phyloP scores from a whole-genome alignment of 169 alveolate species.

The Babesia bovis region DNA sequence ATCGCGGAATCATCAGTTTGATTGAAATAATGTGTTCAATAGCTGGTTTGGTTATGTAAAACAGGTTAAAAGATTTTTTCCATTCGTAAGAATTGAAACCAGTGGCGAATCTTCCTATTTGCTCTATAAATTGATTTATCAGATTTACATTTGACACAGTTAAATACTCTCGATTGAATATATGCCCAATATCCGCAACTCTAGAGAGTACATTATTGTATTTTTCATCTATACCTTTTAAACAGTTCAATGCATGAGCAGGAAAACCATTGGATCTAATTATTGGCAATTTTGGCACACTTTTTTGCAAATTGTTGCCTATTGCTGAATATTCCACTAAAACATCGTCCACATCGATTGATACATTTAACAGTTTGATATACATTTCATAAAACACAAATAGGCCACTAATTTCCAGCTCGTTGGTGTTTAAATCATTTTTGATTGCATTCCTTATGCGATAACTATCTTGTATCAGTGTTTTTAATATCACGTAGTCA shows the following conservation, averaged over 20 bases:
- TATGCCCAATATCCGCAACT: not conserved
- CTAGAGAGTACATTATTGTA: not conserved
- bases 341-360: not conserved
- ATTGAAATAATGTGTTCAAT: not conserved
- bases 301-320: not conserved
- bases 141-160: not conserved
- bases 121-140: not conserved
- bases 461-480: too few relatives aligned
- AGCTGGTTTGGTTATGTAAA: not conserved
- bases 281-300: not conserved
- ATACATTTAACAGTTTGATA: not conserved
- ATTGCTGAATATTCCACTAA: not conserved
- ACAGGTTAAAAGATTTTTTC: not conserved
- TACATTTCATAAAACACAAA: not conserved
- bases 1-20: not conserved
- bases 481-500: too few relatives aligned
- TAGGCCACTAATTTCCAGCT: not conserved
- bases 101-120: not conserved
- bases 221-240: not conserved
- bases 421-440: too few relatives aligned
- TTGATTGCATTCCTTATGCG: too few relatives aligned
- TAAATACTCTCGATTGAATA: not conserved
- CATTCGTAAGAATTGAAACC: not conserved
- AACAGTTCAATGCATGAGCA: too few relatives aligned
- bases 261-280: too few relatives aligned